Evolutionary conservation across 139 green algal genomes (phyloP).

Genomic region (Spirogloea muscicola): DNA sequence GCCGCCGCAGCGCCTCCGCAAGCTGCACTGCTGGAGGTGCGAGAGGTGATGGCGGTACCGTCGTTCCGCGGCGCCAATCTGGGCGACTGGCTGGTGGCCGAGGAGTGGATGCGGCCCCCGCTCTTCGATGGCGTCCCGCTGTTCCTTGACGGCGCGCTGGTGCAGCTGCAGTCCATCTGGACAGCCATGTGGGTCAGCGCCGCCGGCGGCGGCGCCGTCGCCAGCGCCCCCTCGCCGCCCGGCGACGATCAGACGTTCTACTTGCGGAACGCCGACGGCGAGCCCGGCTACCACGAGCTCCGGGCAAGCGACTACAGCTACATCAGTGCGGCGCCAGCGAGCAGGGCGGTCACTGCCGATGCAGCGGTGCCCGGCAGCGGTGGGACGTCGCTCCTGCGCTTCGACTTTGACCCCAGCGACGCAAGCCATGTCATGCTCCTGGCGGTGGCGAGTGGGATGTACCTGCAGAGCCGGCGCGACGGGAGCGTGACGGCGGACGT

Average conservation of each 20-base stretch:
- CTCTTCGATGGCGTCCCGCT: conserved; percentile 7
- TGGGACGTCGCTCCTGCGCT: no score
- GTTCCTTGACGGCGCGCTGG: conserved; percentile 7
- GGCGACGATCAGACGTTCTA: no score
- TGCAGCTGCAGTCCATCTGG: background rate
- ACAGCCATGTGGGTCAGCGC: background rate
- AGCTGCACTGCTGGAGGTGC: conserved; percentile 7
- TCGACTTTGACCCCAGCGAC: no score
- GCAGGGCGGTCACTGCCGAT: no score
- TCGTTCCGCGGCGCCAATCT: conserved; percentile 27
- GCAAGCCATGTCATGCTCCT: no score
- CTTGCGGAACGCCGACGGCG: no score
- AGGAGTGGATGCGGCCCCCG: conserved; percentile 18
- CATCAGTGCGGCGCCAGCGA: no score
- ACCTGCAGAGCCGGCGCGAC: background rate
- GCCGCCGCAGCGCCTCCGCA: no score
- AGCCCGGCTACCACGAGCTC: no score
- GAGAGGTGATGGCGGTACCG: conserved; percentile 30
- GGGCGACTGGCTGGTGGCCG: conserved; percentile 7
- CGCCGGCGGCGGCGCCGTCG: background rate
- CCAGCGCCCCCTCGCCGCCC: no score
- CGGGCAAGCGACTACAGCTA: no score
- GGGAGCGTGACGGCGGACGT: background rate
- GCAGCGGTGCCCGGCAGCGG: no score
- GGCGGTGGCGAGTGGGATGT: background rate